Conservation (phyloP, 106 monocot genomes). For the Apostasia shenzhenica region DNA sequence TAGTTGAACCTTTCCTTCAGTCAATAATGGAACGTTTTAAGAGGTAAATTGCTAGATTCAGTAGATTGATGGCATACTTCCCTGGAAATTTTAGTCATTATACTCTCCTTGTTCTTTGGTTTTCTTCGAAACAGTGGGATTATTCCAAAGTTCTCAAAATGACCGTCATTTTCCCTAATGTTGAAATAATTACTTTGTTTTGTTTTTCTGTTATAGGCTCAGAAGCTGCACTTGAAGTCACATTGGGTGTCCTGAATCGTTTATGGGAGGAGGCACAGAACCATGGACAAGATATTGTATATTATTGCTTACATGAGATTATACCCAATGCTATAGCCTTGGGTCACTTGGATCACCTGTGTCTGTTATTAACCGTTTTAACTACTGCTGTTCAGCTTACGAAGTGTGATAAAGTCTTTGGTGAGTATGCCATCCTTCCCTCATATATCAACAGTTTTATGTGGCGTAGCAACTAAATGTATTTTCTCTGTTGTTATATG, state of each 20-base stretch:
- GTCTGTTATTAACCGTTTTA: slow-evolving; percentile 52
- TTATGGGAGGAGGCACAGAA: slow-evolving; percentile 44
- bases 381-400: slow-evolving; percentile 26
- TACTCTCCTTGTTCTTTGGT: too few relatives aligned
- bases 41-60: too few relatives aligned
- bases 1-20: too few relatives aligned
- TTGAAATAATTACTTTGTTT: too few relatives aligned
- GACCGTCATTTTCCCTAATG: too few relatives aligned
- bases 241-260: slow-evolving; percentile 38
- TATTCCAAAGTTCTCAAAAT: too few relatives aligned
- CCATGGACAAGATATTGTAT: slow-evolving; percentile 41
- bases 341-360: slow-evolving; percentile 31
- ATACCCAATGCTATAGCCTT: slow-evolving; percentile 25
- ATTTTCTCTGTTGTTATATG: not conserved
- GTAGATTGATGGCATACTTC: too few relatives aligned
- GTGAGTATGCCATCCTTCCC: slow-evolving; percentile 27
- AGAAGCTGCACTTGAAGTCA: slow-evolving; percentile 40
- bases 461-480: not conserved
- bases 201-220: slow-evolving; percentile 26
- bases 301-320: slow-evolving; percentile 37
- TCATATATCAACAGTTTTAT: not conserved
- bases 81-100: too few relatives aligned
- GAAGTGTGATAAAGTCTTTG: slow-evolving; percentile 22
- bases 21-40: too few relatives aligned
- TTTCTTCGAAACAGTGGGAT: too few relatives aligned